Evolutionary conservation across 2,329 filamentous ascomycete genomes (phyloP), one percentile per base, ranked within the genome.

Genomic region (Exophiala oligosperma): DNA sequence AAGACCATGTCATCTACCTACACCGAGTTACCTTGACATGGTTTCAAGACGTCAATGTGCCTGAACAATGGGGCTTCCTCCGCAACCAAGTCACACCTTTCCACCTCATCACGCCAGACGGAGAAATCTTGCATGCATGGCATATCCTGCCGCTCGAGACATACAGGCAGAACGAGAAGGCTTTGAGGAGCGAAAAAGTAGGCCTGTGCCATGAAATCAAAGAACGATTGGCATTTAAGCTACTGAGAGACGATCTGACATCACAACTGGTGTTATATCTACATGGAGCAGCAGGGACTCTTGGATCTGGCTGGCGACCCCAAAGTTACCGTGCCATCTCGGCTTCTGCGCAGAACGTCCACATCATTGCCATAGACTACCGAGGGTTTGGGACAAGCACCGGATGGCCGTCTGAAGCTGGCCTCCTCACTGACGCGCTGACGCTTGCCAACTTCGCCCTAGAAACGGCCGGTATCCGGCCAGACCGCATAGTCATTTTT

Each of bases 361-460:
- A 88, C 64, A 76, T 82, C 38, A 66, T 87, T 7, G 77, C 81
- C 1, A 79, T 88, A 53, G 84, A 88, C 70, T 97, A 97, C 74
- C 88, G 92, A 17, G 92, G 92, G 5, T 97, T 91, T 66, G 92
- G 92, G 0, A 81, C 84, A 40, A 94, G 90, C 51, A 79, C 72
- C 0, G 83, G 84, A 1, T 66, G 69, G 4, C 84, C 84, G 0
- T 83, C 81, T 0, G 84, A 87, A 67, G 49, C 66, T 1, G 84
- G 84, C 0, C 70, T 87, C 0, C 71, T 84, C 11, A 68, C 68
- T 1, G 84, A 88, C 66, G 84, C 81, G 1, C 64, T 81, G 0
- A 72, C 81, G 0, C 69, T 85, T 2, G 76, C 76, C 1, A 72
- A 83, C 9, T 87, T 82, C 77, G 83, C 81, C 0, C 73, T 80